phyloP scores from a whole-genome alignment of 176 grass and related monocot genomes.

The Ensete ventricosum region DNA sequence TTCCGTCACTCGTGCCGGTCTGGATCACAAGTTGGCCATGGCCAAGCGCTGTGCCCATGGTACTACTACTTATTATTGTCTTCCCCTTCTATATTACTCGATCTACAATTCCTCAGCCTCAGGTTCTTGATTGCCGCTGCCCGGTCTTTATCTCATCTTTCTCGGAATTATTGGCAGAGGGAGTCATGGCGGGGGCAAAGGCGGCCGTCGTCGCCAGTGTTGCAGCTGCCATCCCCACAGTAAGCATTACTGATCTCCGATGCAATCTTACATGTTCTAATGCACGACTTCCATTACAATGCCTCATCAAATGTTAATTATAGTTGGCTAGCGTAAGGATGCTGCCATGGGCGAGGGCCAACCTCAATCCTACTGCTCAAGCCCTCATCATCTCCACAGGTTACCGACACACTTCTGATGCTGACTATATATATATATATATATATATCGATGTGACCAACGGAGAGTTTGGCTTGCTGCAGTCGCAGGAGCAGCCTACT shows the following conservation, averaged over 20 bases:
- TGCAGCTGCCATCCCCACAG: conserved; percentile 49
- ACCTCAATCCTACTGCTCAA: conserved; percentile 63
- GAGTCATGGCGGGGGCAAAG: conserved; percentile 42
- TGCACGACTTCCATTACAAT: too few species aligned
- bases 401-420: not conserved
- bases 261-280: too few species aligned
- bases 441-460: not conserved
- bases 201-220: conserved; percentile 48
- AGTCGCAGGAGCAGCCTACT: conserved; percentile 4
- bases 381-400: conserved; percentile 60
- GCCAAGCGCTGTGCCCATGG: conserved; percentile 58
- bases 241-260: conserved; percentile 1
- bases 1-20: conserved; percentile 27
- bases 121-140: not conserved
- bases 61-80: conserved; percentile 9
- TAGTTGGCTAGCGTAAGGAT: conserved; percentile 69
- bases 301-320: too few species aligned
- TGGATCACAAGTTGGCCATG: conserved; percentile 58
- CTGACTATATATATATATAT: too few species aligned
- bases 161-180: conserved; percentile 33
- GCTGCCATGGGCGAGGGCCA: conserved; percentile 53
- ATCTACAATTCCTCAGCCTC: too few species aligned
- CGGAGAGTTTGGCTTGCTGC: not conserved
- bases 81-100: too few species aligned
- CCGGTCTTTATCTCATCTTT: not conserved